These are phyloP conservation scores for Xerocomellus amylosporus DNA, from an alignment of 768 basidiomycete genomes.

Conservation along the genomic window DNA sequence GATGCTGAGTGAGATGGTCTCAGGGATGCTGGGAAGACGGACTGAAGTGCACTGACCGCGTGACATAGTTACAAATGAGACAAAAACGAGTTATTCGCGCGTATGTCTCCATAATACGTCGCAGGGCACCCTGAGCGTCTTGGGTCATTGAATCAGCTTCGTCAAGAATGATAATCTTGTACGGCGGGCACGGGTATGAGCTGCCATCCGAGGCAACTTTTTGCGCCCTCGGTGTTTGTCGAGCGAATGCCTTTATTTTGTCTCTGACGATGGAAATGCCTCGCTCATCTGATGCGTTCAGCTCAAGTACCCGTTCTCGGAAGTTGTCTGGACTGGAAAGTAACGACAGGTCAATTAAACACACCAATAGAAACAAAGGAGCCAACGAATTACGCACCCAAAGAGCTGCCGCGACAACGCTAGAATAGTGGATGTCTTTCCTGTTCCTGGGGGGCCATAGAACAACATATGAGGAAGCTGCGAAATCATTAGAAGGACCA, in stretches of 20 bases:
- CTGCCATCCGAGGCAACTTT: constrained; percentile 70
- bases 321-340: constrained; percentile 87
- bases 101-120: constrained; percentile 99
- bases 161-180: constrained; percentile 97
- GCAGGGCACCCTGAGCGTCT: constrained; percentile 93
- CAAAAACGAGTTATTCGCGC: constrained; percentile 97
- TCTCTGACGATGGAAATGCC: constrained; percentile 97
- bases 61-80: constrained; percentile 98
- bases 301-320: constrained; percentile 85
- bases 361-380: background rate
- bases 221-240: constrained; percentile 85
- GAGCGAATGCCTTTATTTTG: constrained; percentile 97
- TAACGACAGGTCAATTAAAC: background rate
- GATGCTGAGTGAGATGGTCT: constrained; percentile 54
- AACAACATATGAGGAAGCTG: constrained; percentile 99
- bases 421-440: constrained; percentile 97
- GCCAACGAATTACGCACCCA: constrained; percentile 54
- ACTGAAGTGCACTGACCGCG: constrained; percentile 59
- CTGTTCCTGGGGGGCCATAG: constrained; percentile 98
- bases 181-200: constrained; percentile 93
- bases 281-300: constrained; percentile 98
- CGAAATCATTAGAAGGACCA: constrained; percentile 10
- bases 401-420: constrained; percentile 92
- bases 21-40: background rate
- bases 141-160: constrained; percentile 99